A percentile compares a stretch with the other conserved stretches of the same genome.
Conservation (phyloP, 371 early-diverging fungal species). For the Mucor velutinosus region DNA sequence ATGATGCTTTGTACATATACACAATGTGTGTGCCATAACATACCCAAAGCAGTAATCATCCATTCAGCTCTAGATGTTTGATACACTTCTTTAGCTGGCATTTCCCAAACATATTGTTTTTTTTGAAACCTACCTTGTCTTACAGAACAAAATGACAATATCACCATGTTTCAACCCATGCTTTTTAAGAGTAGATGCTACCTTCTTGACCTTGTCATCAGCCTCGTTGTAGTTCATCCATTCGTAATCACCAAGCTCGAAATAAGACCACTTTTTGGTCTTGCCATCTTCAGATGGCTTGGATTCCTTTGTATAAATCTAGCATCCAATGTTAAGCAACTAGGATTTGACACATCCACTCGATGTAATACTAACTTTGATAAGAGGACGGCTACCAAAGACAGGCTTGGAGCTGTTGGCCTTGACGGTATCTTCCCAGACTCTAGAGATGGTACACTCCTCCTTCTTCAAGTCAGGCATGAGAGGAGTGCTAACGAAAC, state of each 20-base stretch:
- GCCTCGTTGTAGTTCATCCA: slow-evolving; percentile 54
- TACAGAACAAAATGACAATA: slow-evolving; percentile 63
- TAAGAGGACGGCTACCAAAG: slow-evolving; percentile 51
- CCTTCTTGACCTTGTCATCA: slow-evolving; percentile 34
- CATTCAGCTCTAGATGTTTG: slow-evolving; percentile 45
- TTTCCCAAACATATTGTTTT: not conserved
- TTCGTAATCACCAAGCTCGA: slow-evolving; percentile 57
- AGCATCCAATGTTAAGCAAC: not conserved
- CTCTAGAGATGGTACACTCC: slow-evolving; percentile 43
- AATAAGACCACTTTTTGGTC: slow-evolving; percentile 57
- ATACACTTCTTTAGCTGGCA: not conserved
- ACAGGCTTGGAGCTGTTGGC: slow-evolving; percentile 41
- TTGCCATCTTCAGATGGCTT: slow-evolving; percentile 32
- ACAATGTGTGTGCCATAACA: not conserved
- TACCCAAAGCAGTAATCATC: slow-evolving; percentile 59
- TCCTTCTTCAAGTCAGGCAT: slow-evolving; percentile 39
- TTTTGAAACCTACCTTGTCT: slow-evolving; percentile 46
- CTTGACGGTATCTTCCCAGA: slow-evolving; percentile 47
- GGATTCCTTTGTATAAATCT: slow-evolving; percentile 50
- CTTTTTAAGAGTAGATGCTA: slow-evolving; percentile 42
- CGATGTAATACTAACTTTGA: slow-evolving; percentile 41
- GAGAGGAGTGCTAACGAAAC: slow-evolving; percentile 46
- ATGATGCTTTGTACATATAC: not conserved
- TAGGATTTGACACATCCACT: not conserved
- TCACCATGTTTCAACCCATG: slow-evolving; percentile 47